A percentile compares a stretch with the other conserved stretches of the same genome.
These are phyloP conservation scores for Xylariomycetidae sp. DNA, from an alignment of 2,329 filamentous ascomycete genomes.

Conservation along the genomic window DNA sequence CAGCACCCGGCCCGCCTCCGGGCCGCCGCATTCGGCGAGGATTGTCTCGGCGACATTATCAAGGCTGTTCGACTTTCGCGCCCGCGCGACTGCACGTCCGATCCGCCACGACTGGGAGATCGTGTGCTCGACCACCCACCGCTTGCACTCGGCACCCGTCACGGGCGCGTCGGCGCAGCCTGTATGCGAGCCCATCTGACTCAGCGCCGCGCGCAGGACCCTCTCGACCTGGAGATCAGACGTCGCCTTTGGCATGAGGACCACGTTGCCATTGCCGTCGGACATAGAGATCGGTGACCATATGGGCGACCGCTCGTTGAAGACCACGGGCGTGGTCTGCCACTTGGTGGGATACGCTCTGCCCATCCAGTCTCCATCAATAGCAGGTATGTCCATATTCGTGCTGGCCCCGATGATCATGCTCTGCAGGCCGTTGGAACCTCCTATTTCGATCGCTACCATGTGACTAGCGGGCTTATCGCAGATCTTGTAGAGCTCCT, in stretches of 20 bases:
- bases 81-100: constrained; percentile 52
- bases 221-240: constrained; percentile 45
- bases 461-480: constrained; percentile 45
- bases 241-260: constrained; percentile 41
- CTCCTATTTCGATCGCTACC: constrained; percentile 63
- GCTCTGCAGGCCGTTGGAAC: constrained; percentile 57
- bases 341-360: constrained; percentile 50
- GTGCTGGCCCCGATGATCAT: constrained; percentile 51
- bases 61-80: constrained; percentile 43
- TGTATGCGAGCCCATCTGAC: constrained; percentile 51
- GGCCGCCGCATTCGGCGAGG: constrained; percentile 53
- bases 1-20: constrained; percentile 48
- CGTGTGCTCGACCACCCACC: constrained; percentile 49
- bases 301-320: constrained; percentile 41
- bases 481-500: constrained; percentile 47
- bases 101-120: constrained; percentile 54
- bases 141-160: constrained; percentile 42
- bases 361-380: constrained; percentile 56
- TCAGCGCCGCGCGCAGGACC: constrained; percentile 46
- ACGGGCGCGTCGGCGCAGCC: constrained; percentile 45
- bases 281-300: constrained; percentile 40
- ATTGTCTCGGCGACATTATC: constrained; percentile 54
- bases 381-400: constrained; percentile 45
- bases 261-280: constrained; percentile 38
- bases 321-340: constrained; percentile 51